Evolutionary conservation across 208 protist species (phyloP).

Genomic region (Acanthamoeba healyi): DNA sequence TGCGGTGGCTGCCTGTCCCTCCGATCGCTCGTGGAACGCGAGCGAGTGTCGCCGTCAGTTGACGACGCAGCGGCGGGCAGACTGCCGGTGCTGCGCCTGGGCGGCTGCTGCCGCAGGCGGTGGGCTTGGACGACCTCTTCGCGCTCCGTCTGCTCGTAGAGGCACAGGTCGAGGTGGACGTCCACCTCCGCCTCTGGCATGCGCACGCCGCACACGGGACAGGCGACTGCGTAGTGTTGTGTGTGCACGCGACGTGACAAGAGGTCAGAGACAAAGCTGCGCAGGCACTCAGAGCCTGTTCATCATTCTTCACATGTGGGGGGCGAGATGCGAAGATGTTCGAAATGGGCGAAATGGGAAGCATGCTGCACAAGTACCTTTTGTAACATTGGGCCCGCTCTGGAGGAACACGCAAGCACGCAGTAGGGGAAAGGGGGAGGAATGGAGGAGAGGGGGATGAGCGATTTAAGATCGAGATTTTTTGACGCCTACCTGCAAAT

Average conservation of each 20-base stretch:
- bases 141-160: slow-evolving; percentile 34
- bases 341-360: too few species aligned
- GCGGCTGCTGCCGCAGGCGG: background rate
- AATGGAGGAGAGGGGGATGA: too few species aligned
- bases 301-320: too few species aligned
- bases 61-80: background rate
- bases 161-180: slow-evolving; percentile 54
- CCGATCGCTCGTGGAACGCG: background rate
- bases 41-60: background rate
- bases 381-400: background rate
- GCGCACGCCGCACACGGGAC: slow-evolving; percentile 50
- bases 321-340: too few species aligned
- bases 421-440: too few species aligned
- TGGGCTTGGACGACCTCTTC: slow-evolving; percentile 10
- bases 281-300: too few species aligned
- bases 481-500: too few species aligned
- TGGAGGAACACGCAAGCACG: background rate
- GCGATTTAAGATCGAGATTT: too few species aligned
- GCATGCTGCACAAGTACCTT: background rate
- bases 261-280: too few species aligned
- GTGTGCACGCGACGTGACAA: too few species aligned
- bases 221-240: slow-evolving; percentile 9
- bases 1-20: background rate
- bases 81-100: background rate
- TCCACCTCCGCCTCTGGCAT: slow-evolving; percentile 38